These are phyloP conservation scores for Pneumocystis carinii DNA, from an alignment of 1,139 yeast species.

Conservation along the genomic window DNA sequence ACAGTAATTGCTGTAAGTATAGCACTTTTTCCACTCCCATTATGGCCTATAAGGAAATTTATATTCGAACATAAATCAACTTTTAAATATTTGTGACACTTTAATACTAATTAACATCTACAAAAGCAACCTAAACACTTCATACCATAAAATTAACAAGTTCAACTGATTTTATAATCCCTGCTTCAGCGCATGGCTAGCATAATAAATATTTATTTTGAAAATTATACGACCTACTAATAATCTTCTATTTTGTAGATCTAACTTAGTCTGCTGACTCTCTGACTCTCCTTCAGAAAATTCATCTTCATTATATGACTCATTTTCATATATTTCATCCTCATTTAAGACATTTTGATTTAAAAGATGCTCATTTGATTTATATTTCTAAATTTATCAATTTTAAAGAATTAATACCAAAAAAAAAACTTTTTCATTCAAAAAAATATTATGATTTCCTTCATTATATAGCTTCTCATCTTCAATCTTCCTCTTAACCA, in stretches of 20 bases:
- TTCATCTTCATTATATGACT: not conserved
- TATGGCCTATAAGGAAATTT: constrained; percentile 83
- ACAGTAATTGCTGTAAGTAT: constrained; percentile 79
- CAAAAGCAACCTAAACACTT: not conserved
- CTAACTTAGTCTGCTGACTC: not conserved
- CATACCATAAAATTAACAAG: constrained; percentile 2
- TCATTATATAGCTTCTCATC: not conserved
- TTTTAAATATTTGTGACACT: constrained; percentile 61
- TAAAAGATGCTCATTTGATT: not conserved
- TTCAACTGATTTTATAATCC: not conserved
- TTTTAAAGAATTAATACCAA: not conserved
- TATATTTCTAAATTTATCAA: not conserved
- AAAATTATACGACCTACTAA: not conserved
- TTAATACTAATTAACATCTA: not conserved
- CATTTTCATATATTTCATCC: not conserved
- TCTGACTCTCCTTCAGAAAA: not conserved
- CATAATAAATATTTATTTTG: not conserved
- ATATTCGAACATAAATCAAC: constrained; percentile 67
- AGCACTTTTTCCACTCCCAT: constrained; percentile 94
- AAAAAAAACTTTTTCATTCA: not conserved
- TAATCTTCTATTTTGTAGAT: not conserved
- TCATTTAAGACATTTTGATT: not conserved
- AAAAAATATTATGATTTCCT: not conserved
- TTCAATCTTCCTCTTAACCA: not conserved
- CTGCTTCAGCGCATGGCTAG: not conserved